Evolutionary conservation across 495 filamentous ascomycete species (phyloP).

Genomic region (Parathielavia appendiculata): DNA sequence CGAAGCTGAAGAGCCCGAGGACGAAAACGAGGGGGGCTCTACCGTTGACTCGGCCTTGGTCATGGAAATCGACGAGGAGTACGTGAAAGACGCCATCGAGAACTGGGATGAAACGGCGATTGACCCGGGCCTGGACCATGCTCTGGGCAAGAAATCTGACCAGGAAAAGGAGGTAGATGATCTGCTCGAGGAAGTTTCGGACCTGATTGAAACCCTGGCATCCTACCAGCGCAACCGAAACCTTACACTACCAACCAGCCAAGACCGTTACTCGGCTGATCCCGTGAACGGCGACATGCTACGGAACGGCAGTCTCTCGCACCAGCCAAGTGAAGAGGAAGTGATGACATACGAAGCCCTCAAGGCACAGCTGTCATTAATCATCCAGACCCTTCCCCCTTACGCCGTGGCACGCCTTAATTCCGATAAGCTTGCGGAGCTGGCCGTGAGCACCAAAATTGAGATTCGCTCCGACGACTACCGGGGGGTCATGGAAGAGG

Average conservation of each 20-base stretch:
- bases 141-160: slow-evolving; percentile 44
- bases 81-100: slow-evolving; percentile 44
- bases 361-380: slow-evolving; percentile 62
- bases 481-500: slow-evolving; percentile 80
- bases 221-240: slow-evolving; percentile 84
- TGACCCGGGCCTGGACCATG: slow-evolving; percentile 49
- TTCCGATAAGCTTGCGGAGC: slow-evolving; percentile 72
- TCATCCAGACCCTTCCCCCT: slow-evolving; percentile 73
- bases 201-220: slow-evolving; percentile 75
- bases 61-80: slow-evolving; percentile 42
- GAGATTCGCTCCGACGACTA: slow-evolving; percentile 65
- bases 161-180: slow-evolving; percentile 65
- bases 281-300: slow-evolving; percentile 49
- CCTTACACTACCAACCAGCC: slow-evolving; percentile 50
- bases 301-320: slow-evolving; percentile 43
- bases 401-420: slow-evolving; percentile 82
- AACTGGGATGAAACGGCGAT: slow-evolving; percentile 47
- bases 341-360: slow-evolving; percentile 67
- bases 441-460: slow-evolving; percentile 80
- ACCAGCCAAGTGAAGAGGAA: slow-evolving; percentile 58
- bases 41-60: slow-evolving; percentile 8
- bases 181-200: slow-evolving; percentile 72
- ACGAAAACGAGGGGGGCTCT: slow-evolving; percentile 31
- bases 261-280: slow-evolving; percentile 45
- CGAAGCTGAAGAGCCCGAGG: slow-evolving; percentile 38